Evolutionary conservation across 208 protist genomes (phyloP).

Genomic region (Leishmania aethiopica): DNA sequence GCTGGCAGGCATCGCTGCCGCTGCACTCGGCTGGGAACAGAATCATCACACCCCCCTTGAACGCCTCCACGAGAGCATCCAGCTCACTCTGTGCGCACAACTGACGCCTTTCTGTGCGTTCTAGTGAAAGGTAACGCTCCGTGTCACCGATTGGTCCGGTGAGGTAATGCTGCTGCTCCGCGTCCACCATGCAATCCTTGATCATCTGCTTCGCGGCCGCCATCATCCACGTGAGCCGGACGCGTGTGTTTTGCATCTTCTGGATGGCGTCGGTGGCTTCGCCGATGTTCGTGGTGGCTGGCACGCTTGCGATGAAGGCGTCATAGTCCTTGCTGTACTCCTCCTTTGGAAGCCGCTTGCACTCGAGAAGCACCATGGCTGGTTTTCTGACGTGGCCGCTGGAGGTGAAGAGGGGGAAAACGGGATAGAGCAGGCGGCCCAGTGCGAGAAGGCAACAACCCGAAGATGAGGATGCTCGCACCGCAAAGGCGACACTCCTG

Average conservation of each 20-base stretch:
- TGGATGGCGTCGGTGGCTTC: conserved; percentile 78
- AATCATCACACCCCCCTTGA: conserved; percentile 89
- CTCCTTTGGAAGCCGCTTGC: conserved; percentile 90
- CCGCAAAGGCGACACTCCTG: background rate
- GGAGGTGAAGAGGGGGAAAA: too few species aligned
- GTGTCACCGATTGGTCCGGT: conserved; percentile 68
- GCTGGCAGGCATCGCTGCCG: conserved; percentile 67
- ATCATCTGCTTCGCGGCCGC: conserved; percentile 78
- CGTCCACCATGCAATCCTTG: conserved; percentile 72
- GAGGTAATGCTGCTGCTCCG: conserved; percentile 70
- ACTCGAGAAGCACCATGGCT: conserved; percentile 89
- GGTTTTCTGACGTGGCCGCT: too few species aligned
- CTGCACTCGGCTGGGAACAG: conserved; percentile 88
- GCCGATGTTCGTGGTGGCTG: conserved; percentile 67
- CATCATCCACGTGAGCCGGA: conserved; percentile 87
- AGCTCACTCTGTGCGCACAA: conserved; percentile 68
- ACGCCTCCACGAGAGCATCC: conserved; percentile 60
- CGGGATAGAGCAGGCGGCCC: background rate
- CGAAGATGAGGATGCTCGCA: background rate
- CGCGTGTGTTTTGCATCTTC: conserved; percentile 85
- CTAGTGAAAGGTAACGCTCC: conserved; percentile 75
- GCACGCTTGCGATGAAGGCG: conserved; percentile 65
- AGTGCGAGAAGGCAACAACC: too few species aligned
- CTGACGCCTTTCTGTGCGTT: conserved; percentile 67
- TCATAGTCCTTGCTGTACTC: conserved; percentile 93